Conservation (phyloP, 176 grass and related monocot genomes). For the Oryza punctata region DNA sequence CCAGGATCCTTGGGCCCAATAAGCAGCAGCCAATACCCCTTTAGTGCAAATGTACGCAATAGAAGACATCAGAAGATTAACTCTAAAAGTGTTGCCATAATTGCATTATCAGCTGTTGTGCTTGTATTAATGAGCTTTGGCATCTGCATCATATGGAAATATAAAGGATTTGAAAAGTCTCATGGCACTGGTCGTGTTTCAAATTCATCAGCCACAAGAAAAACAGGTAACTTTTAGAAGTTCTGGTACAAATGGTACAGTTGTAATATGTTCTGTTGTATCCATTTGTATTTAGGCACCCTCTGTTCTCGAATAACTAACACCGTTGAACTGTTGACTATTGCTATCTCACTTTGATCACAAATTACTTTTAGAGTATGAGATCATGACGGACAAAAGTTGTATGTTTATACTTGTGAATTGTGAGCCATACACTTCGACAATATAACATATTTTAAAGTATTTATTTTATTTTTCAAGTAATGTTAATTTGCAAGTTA, state of each 20-base stretch:
- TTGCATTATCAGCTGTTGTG: slow-evolving; percentile 67
- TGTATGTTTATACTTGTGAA: no score
- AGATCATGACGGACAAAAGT: no score
- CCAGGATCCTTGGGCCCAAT: slow-evolving; percentile 49
- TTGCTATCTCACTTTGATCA: no score
- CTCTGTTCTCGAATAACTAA: no score
- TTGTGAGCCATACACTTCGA: no score
- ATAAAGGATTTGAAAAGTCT: slow-evolving; percentile 49
- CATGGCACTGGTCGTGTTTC: slow-evolving; percentile 39
- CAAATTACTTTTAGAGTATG: no score
- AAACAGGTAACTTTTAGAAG: slow-evolving; percentile 54
- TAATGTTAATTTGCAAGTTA: background rate
- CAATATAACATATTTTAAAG: no score
- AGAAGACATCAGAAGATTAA: slow-evolving; percentile 55
- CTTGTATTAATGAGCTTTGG: slow-evolving; percentile 58
- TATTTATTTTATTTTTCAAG: no score
- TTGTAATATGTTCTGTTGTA: slow-evolving; percentile 14
- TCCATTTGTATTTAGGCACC: background rate
- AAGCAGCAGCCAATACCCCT: slow-evolving; percentile 55
- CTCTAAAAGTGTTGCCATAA: slow-evolving; percentile 59
- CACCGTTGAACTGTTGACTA: no score
- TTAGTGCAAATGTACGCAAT: slow-evolving; percentile 56
- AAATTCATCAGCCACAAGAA: slow-evolving; percentile 45
- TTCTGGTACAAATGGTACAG: background rate
- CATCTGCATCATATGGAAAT: slow-evolving; percentile 58